A percentile compares a stretch with the other conserved stretches of the same genome.
phyloP scores from a whole-genome alignment of 2,329 filamentous ascomycete species.

The Cladosporium sp. region DNA sequence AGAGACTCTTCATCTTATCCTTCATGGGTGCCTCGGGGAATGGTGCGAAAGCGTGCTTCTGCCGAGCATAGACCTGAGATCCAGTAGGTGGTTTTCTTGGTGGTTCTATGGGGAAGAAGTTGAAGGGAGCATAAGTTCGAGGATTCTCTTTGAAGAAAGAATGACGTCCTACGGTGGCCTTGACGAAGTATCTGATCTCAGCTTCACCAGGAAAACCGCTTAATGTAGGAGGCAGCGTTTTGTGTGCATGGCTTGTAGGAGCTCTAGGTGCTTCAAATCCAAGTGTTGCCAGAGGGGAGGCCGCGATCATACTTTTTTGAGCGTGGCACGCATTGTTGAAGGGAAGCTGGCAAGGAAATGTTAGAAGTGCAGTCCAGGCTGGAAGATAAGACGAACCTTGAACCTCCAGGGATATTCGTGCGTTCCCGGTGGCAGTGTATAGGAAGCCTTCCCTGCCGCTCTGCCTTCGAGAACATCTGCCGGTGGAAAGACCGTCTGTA shows the following conservation, averaged over 20 bases:
- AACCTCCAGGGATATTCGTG: constrained; percentile 77
- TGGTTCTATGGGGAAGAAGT: constrained; percentile 89
- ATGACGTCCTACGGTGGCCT: constrained; percentile 88
- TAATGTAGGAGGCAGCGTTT: constrained; percentile 82
- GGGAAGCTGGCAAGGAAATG: constrained; percentile 23
- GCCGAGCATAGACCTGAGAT: constrained; percentile 79
- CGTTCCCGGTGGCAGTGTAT: constrained; percentile 62
- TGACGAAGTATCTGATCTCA: constrained; percentile 90
- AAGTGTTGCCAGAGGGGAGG: constrained; percentile 36
- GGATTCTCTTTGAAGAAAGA: constrained; percentile 89
- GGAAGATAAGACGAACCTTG: constrained; percentile 48
- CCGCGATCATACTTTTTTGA: constrained; percentile 8
- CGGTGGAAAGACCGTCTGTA: constrained; percentile 68
- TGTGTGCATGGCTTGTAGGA: constrained; percentile 65
- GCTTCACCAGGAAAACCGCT: constrained; percentile 83
- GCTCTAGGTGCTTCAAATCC: constrained; percentile 44
- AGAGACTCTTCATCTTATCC: constrained; percentile 56
- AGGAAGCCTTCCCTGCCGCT: constrained; percentile 40
- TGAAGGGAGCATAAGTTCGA: constrained; percentile 61
- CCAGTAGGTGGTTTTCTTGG: constrained; percentile 64
- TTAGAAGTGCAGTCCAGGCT: neutral
- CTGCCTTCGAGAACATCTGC: constrained; percentile 38
- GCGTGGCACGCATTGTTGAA: constrained; percentile 68
- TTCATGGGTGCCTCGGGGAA: constrained; percentile 28
- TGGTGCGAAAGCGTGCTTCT: constrained; percentile 56